Base-by-base conservation (phyloP, 768 basidiomycete species). In the Tulasnella sp. region DNA sequence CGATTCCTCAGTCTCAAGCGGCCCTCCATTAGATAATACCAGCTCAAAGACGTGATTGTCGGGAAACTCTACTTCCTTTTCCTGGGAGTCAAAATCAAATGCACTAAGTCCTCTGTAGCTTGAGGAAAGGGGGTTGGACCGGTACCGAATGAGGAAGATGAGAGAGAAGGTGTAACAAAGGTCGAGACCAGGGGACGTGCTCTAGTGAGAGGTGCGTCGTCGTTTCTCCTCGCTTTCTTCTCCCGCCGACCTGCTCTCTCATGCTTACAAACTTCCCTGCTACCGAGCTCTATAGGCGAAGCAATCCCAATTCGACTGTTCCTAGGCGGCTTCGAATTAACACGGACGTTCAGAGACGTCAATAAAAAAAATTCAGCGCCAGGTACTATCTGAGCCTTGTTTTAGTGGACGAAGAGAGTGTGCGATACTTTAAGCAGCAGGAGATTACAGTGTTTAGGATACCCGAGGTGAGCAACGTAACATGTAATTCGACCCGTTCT, bases 51-150 rank as follows among this genome's bases (percentile, higher is more conserved):
- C 85, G 98, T 99, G 76, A 99, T 99, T 73, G 97, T 99, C 41
- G 98, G 98, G 86, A 99, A 99, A 89, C 37, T 99, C 85, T 99
- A 97, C 88, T 99, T 99, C 88, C 89, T 99, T 75, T 93, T 99
- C 72, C 97, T 99, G 12, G 93, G 98, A 78, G 98, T 99, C 89
- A n/a, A 99, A 89, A 99, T 99, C 97, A 97, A 99, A 85, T 89
- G 99, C 44, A 98, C n/a, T n/a, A n/a, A n/a, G n/a, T n/a, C n/a
- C n/a, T n/a, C 97, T 22, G 98, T 99, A 85, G 99, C 99, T 83
- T 93, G 97, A 58, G 90, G 97, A 34, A 98, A 99, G 99, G 98
- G 37, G 99, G 37, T 97, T 0, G 98, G 97, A 20, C 90, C 96
- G 20, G 95, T 96, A 3, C 98, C 98, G 24, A 99, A 99, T 84